Evolutionary conservation across 2,329 filamentous ascomycete genomes (phyloP).

Genomic region (Emergomyces africanus): DNA sequence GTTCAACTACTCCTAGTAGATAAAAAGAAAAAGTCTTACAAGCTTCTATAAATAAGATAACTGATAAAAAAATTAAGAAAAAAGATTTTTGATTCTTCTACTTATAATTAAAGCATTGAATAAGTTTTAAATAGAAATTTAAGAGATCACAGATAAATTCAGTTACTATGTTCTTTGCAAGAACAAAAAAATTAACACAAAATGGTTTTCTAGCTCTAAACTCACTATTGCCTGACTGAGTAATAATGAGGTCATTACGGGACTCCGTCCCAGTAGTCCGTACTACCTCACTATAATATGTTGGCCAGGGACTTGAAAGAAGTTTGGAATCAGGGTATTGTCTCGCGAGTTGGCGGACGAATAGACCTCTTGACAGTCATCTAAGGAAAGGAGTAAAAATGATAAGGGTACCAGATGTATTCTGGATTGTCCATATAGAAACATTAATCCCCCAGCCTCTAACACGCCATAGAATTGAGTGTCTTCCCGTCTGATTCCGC

Average conservation of each 20-base stretch:
- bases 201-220: too few species aligned
- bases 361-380: not conserved
- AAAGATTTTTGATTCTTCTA: too few species aligned
- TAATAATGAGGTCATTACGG: not conserved
- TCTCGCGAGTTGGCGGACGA: not conserved
- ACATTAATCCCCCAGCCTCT: conserved; percentile 4
- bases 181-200: too few species aligned
- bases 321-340: not conserved
- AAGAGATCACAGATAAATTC: too few species aligned
- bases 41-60: too few species aligned
- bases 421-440: not conserved
- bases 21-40: too few species aligned
- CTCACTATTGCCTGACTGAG: not conserved
- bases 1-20: too few species aligned
- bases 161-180: too few species aligned
- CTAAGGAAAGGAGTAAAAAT: not conserved
- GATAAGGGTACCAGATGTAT: conserved; percentile 3
- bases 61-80: too few species aligned
- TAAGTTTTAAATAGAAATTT: too few species aligned
- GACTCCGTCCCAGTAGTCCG: not conserved
- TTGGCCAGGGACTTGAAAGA: not conserved
- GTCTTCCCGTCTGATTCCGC: not conserved
- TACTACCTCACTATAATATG: not conserved
- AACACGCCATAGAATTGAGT: not conserved
- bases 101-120: too few species aligned